Conservation (phyloP, 768 basidiomycete genomes). For the Aureoboletus auriporus region DNA sequence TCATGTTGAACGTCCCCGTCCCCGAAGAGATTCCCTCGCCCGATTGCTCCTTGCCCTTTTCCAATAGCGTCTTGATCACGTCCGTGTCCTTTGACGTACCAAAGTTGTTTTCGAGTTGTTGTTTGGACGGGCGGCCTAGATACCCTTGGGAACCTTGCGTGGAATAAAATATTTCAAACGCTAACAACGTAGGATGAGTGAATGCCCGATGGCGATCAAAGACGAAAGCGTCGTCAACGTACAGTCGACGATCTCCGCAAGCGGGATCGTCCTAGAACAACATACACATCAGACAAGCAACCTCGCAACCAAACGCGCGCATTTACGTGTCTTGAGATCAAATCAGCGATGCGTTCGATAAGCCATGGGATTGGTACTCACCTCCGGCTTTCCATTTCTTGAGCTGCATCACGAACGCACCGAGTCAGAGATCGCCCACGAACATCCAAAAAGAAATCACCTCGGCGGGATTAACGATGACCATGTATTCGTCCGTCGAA, state of each 20-base stretch:
- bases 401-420: constrained; percentile 40
- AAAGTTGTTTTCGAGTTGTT: constrained; percentile 76
- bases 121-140: constrained; percentile 71
- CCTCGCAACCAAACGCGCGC: not conserved
- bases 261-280: constrained; percentile 54
- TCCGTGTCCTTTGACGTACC: constrained; percentile 62
- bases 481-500: constrained; percentile 67
- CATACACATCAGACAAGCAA: constrained; percentile 11
- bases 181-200: constrained; percentile 32
- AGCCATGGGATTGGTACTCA: constrained; percentile 30
- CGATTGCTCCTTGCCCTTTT: constrained; percentile 58
- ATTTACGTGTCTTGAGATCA: constrained; percentile 60
- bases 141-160: constrained; percentile 76
- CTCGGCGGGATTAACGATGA: constrained; percentile 63
- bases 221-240: constrained; percentile 23
- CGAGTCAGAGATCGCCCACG: constrained; percentile 4
- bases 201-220: not conserved
- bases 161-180: constrained; percentile 69
- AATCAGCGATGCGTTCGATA: constrained; percentile 7
- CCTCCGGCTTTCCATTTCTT: constrained; percentile 81
- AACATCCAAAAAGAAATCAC: constrained; percentile 36
- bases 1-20: constrained; percentile 9
- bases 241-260: constrained; percentile 83
- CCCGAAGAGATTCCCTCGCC: constrained; percentile 41
- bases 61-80: constrained; percentile 54